A percentile compares a stretch with the other conserved stretches of the same genome.
These are phyloP conservation scores for Bryopsis sp. DNA, from an alignment of 139 green algal genomes.

Conservation along the genomic window DNA sequence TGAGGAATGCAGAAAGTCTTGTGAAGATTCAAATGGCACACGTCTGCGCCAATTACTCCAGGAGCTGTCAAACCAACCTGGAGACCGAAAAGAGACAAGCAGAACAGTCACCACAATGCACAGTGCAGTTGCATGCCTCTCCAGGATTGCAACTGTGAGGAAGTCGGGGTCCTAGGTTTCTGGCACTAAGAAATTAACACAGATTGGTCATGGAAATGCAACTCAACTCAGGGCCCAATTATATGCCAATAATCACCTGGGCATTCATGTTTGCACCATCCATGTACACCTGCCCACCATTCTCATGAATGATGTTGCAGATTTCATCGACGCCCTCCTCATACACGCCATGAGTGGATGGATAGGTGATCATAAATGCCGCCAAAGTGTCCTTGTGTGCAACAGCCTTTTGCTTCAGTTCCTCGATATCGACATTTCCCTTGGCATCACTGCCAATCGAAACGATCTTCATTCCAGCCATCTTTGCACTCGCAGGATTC, in stretches of 20 bases:
- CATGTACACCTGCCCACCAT: slow-evolving; percentile 99
- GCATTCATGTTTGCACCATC: slow-evolving; percentile 99
- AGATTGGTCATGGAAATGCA: too few relatives aligned
- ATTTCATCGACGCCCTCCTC: slow-evolving; percentile 95
- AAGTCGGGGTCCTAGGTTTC: too few relatives aligned
- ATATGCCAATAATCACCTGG: too few relatives aligned
- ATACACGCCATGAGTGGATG: slow-evolving; percentile 96
- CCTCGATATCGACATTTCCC: slow-evolving; percentile 90
- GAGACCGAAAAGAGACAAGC: background rate
- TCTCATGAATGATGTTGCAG: slow-evolving; percentile 88
- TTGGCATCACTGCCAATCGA: slow-evolving; percentile 68
- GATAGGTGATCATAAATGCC: slow-evolving; percentile 99
- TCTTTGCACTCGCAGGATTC: slow-evolving; percentile 94
- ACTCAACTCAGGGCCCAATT: too few relatives aligned
- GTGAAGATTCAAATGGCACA: slow-evolving; percentile 99
- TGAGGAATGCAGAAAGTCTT: slow-evolving; percentile 99
- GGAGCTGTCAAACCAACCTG: slow-evolving; percentile 95
- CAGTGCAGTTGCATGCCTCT: background rate
- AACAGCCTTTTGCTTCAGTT: slow-evolving; percentile 69
- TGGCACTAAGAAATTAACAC: too few relatives aligned
- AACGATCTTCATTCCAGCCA: slow-evolving; percentile 97
- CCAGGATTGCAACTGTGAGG: background rate
- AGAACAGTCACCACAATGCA: slow-evolving; percentile 8
- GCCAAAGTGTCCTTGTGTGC: slow-evolving; percentile 82
- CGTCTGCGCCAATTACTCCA: slow-evolving; percentile 95